Base-by-base conservation (phyloP, 108 stramenopile species). In the Cyclotella sp. region DNA sequence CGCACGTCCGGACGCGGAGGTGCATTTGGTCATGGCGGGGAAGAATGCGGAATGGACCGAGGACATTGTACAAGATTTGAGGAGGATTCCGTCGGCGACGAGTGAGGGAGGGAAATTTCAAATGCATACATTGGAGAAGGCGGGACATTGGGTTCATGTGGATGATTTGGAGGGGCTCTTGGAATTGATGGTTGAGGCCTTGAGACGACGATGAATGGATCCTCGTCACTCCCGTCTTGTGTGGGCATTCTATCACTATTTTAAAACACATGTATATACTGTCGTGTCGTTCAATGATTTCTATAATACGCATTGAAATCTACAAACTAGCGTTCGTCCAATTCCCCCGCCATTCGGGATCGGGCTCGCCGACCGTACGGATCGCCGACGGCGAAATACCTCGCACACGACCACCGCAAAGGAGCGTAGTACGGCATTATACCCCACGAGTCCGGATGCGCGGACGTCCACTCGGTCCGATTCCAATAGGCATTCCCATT, bases 141-240 rank as follows among this genome's bases (percentile, higher is more conserved):
- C 93, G 24, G 93, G 93, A 40, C 96, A 96, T 79, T 93, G 92
- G n/a, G n/a, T n/a, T n/a, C n/a, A n/a, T n/a, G n/a, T n/a, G n/a
- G n/a, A n/a, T n/a, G n/a, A n/a, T n/a, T 66, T 90, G 74, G 73
- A 78, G 41, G 91, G 90, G 42, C 73, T 96, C 54, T 69, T 93
- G 45, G 46, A 68, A 10, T 42, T 85, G 27, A 78, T 92, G 62
- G 62, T 63, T 63, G 42, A 27, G 62, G 42, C 40, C 10, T 44
- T 63, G 59, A 34, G 19, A 16, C 26, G 29, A 29, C 30, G n/a
- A n/a, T n/a, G n/a, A n/a, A n/a, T n/a, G n/a, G n/a, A n/a, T n/a
- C n/a, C n/a, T n/a, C n/a, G n/a, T n/a, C n/a, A n/a, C n/a, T n/a
- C n/a, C n/a, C n/a, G n/a, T n/a, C n/a, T n/a, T n/a, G n/a, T n/a